phyloP scores from a whole-genome alignment of 345 rosid genomes.

The Populus deltoides region DNA sequence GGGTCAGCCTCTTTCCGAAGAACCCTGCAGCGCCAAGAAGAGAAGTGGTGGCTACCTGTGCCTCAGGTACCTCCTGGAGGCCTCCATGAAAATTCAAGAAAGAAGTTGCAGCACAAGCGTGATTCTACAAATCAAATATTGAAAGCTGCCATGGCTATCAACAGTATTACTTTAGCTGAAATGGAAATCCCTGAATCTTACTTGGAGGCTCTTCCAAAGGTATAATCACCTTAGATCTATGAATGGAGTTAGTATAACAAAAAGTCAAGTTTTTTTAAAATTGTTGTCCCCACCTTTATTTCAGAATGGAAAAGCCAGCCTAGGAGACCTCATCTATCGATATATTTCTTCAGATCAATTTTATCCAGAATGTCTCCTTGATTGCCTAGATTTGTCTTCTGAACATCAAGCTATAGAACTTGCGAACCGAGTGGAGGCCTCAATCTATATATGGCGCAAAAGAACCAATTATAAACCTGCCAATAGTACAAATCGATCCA shows the following conservation, averaged over 20 bases:
- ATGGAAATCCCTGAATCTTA: conserved; percentile 91
- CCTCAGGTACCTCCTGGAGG: conserved; percentile 86
- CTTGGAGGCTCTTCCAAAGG: conserved; percentile 90
- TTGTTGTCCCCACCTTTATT: conserved; percentile 19
- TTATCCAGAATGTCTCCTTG: conserved; percentile 80
- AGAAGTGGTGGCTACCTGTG: conserved; percentile 99
- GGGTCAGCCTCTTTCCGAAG: conserved; percentile 70
- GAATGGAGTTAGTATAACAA: neutral
- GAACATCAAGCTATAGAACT: conserved; percentile 94
- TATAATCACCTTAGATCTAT: conserved; percentile 9
- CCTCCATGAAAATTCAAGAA: conserved; percentile 67
- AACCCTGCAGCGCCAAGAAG: conserved; percentile 88
- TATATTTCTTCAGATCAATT: conserved; percentile 80
- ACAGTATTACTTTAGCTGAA: conserved; percentile 67
- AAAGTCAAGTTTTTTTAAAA: neutral
- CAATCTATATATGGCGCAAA: conserved; percentile 72
- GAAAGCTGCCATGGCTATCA: conserved; percentile 98
- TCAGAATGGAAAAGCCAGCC: conserved; percentile 83
- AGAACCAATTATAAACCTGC: conserved; percentile 50
- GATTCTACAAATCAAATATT: conserved; percentile 96
- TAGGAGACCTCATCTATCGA: conserved; percentile 82
- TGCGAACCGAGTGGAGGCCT: conserved; percentile 85
- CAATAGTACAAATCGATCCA: conserved; percentile 44
- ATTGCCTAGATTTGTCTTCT: conserved; percentile 85
- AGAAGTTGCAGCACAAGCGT: conserved; percentile 82